These are phyloP conservation scores for Rhizopogon rudus DNA, from an alignment of 768 basidiomycete species.

Conservation along the genomic window DNA sequence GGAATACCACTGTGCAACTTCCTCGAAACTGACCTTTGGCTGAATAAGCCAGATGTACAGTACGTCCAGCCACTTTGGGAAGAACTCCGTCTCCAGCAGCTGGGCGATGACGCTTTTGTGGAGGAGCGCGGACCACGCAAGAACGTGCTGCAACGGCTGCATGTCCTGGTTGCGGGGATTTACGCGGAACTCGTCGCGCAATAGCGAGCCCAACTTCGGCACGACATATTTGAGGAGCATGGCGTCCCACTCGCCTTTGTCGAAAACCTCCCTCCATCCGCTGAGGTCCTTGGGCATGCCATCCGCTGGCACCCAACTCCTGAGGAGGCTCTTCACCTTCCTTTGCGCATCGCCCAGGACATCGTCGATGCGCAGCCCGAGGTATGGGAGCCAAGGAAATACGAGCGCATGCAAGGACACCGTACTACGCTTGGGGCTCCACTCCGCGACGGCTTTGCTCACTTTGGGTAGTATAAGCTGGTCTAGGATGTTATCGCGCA, in stretches of 20 bases:
- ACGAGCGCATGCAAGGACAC: slow-evolving; percentile 73
- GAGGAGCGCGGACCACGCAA: slow-evolving; percentile 73
- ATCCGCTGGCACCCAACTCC: slow-evolving; percentile 70
- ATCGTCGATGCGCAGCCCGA: slow-evolving; percentile 78
- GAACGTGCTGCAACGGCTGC: slow-evolving; percentile 68
- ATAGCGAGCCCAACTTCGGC: slow-evolving; percentile 78
- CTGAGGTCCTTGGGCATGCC: slow-evolving; percentile 69
- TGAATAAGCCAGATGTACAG: slow-evolving; percentile 92
- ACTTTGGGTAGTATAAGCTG: slow-evolving; percentile 95
- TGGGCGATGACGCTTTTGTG: slow-evolving; percentile 76
- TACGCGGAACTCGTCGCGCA: slow-evolving; percentile 84
- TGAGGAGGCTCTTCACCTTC: slow-evolving; percentile 75
- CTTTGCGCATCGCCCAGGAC: slow-evolving; percentile 84
- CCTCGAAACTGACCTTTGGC: slow-evolving; percentile 81
- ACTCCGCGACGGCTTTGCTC: slow-evolving; percentile 74
- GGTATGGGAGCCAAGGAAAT: slow-evolving; percentile 93
- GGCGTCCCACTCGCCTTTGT: slow-evolving; percentile 81
- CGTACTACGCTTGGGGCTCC: slow-evolving; percentile 60
- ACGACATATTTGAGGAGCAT: slow-evolving; percentile 88
- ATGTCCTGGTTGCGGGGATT: slow-evolving; percentile 91
- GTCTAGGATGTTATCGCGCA: slow-evolving; percentile 92
- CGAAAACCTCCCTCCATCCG: slow-evolving; percentile 86
- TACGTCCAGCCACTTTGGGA: slow-evolving; percentile 94
- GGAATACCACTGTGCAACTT: slow-evolving; percentile 90
- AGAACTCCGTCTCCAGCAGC: slow-evolving; percentile 87